A percentile compares a stretch with the other conserved stretches of the same genome.
Evolutionary conservation across 1,139 yeast species (phyloP).

Genomic region (Blastobotrys persicus): DNA sequence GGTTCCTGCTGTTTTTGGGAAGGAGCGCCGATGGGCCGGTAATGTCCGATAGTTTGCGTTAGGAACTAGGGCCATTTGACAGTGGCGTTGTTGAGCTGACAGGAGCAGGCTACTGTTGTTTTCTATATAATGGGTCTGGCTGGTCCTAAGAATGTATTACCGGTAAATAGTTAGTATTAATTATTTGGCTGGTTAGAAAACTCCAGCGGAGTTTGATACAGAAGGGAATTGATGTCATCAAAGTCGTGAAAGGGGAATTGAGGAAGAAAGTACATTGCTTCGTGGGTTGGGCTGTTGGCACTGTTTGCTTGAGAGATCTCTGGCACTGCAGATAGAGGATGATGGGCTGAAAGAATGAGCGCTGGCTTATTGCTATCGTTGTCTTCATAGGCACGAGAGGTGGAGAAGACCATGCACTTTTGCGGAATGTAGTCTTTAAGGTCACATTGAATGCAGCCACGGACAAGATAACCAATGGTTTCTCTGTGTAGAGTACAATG

Average conservation of each 20-base stretch:
- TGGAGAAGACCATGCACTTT: not conserved
- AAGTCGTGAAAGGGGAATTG: not conserved
- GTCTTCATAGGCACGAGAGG: not conserved
- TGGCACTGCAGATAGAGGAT: not conserved
- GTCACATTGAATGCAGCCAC: slow-evolving; percentile 3
- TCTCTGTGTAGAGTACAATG: not conserved
- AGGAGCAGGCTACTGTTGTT: not conserved
- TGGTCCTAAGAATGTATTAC: not conserved
- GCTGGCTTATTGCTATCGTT: slow-evolving; percentile 2
- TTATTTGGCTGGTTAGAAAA: not conserved
- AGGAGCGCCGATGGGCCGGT: not conserved
- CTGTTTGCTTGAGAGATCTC: not conserved
- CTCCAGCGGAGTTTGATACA: not conserved
- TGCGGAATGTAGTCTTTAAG: slow-evolving; percentile 7
- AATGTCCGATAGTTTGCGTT: not conserved
- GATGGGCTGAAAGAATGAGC: not conserved
- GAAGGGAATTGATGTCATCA: not conserved
- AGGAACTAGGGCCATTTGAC: no score
- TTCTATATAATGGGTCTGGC: no score
- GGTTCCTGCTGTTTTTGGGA: not conserved
- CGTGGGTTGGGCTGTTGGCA: not conserved
- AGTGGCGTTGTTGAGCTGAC: not conserved
- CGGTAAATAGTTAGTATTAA: not conserved
- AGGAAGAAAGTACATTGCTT: not conserved
- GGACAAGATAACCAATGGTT: slow-evolving; percentile 2